Evolutionary conservation across 768 basidiomycete genomes (phyloP).

Genomic region (Auriculariales sp.): DNA sequence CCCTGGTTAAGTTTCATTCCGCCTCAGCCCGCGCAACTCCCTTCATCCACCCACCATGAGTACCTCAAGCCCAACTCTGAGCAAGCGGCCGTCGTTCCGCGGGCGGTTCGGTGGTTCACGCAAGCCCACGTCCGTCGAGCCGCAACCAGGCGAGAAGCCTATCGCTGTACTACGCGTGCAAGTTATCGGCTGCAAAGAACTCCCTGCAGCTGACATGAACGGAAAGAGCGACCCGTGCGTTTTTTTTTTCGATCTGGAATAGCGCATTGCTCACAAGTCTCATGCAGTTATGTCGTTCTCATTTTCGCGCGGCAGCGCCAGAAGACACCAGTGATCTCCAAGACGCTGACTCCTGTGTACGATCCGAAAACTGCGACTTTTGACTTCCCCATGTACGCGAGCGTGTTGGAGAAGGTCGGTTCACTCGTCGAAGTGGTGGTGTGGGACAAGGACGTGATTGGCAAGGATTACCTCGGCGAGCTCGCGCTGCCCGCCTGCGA

Average conservation of each 20-base stretch:
- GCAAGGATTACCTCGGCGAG: neutral
- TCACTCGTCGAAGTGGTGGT: neutral
- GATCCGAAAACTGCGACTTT: neutral
- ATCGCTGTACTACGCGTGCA: conserved; percentile 2
- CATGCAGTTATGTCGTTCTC: neutral
- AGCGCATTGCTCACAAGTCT: neutral
- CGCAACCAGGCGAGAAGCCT: conserved; percentile 1
- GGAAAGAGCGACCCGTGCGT: conserved; percentile 6
- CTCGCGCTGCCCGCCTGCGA: neutral
- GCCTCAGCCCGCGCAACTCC: no score
- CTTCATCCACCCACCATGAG: no score
- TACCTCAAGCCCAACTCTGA: no score
- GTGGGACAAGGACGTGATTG: neutral
- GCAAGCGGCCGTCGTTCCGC: no score
- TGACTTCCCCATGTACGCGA: neutral
- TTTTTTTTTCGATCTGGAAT: no score
- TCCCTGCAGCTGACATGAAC: conserved; percentile 4
- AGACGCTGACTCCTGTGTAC: neutral
- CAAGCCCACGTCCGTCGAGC: no score
- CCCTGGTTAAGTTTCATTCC: no score
- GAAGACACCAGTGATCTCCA: neutral
- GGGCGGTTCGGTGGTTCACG: no score
- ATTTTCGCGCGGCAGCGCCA: neutral
- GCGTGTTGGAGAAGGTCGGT: neutral
- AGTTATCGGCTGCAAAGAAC: conserved; percentile 1